These are phyloP conservation scores for Lenwebbia sp. DNA, from an alignment of 345 rosid genomes.

Conservation along the genomic window DNA sequence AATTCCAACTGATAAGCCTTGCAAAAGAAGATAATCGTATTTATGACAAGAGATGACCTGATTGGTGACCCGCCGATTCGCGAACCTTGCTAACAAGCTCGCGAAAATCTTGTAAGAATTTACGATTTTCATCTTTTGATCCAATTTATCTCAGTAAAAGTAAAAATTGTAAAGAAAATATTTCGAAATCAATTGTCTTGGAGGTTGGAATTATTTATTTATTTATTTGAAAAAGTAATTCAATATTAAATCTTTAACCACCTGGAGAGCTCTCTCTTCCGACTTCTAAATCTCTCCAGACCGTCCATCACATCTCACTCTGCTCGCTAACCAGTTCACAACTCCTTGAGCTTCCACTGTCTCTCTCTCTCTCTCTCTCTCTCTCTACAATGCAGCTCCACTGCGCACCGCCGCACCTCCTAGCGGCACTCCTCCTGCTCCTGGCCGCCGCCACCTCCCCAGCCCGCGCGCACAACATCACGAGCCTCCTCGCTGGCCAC, in stretches of 20 bases:
- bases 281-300: neutral
- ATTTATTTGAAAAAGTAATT: neutral
- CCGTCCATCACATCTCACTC: neutral
- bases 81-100: neutral
- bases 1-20: neutral
- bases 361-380: neutral
- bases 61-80: neutral
- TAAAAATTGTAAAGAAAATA: neutral
- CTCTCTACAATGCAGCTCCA: neutral
- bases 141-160: neutral
- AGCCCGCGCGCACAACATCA: slow-evolving; percentile 58
- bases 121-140: neutral
- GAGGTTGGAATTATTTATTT: neutral
- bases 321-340: neutral
- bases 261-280: neutral
- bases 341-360: neutral
- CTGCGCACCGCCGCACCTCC: slow-evolving; percentile 3
- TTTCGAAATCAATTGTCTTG: neutral
- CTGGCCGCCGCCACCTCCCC: neutral
- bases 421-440: slow-evolving; percentile 14
- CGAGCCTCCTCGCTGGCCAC: slow-evolving; percentile 53
- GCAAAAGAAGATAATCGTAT: neutral
- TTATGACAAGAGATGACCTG: neutral
- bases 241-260: neutral
- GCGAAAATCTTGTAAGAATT: neutral